Evolutionary conservation across 257 asterid species (phyloP).

Genomic region (Solanum tacnaense): DNA sequence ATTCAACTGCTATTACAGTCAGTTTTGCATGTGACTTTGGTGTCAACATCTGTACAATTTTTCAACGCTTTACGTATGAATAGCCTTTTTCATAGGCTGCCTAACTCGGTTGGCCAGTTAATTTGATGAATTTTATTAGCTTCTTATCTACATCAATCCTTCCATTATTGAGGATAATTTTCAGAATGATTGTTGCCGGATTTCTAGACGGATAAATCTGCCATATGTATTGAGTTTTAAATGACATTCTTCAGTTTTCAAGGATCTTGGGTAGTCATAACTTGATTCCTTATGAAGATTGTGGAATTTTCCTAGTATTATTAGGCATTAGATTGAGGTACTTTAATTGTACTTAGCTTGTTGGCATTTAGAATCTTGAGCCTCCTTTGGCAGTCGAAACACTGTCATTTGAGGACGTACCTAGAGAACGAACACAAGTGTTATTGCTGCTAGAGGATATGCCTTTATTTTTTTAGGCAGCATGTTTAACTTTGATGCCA

Average conservation of each 20-base stretch:
- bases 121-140: not conserved
- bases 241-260: not conserved
- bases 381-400: not conserved
- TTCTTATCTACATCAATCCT: not conserved
- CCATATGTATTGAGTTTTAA: not conserved
- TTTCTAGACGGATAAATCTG: not conserved
- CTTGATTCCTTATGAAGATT: not conserved
- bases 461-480: not conserved
- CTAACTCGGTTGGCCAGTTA: not conserved
- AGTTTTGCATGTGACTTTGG: not conserved
- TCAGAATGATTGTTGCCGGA: not conserved
- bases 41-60: not conserved
- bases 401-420: not conserved
- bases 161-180: not conserved
- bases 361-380: not conserved
- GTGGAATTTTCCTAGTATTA: not conserved
- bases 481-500: not conserved
- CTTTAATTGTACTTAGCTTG: not conserved
- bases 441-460: not conserved
- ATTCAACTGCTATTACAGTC: not conserved
- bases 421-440: not conserved
- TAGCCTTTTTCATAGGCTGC: not conserved
- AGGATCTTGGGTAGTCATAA: not conserved
- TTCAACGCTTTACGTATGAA: not conserved
- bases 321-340: not conserved